Percentiles rank a stretch among this genome's conserved stretches.
These are phyloP conservation scores for Vitis rotundifolia DNA, from an alignment of 164 flowering plant species.

Conservation along the genomic window DNA sequence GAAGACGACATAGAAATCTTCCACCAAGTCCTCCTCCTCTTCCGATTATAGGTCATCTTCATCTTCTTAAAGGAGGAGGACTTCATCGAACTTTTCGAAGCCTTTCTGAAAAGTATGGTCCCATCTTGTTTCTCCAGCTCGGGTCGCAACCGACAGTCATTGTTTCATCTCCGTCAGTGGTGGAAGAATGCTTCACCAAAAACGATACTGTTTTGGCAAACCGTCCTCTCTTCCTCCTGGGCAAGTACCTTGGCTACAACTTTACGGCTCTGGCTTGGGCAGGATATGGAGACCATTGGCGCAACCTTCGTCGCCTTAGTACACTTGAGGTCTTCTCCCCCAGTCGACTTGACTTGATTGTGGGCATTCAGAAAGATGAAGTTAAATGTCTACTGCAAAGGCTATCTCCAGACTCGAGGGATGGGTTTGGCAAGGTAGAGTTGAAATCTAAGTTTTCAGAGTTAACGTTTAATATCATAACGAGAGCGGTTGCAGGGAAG, in stretches of 20 bases:
- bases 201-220: slow-evolving; percentile 55
- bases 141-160: slow-evolving; percentile 40
- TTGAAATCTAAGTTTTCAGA: slow-evolving; percentile 34
- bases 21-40: slow-evolving; percentile 46
- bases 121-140: slow-evolving; percentile 25
- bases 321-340: slow-evolving; percentile 44
- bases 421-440: slow-evolving; percentile 18
- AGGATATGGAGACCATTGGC: slow-evolving; percentile 55
- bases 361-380: slow-evolving; percentile 37
- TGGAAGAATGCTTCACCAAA: slow-evolving; percentile 47
- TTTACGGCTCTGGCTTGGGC: slow-evolving; percentile 28
- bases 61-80: slow-evolving; percentile 38
- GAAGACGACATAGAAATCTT: slow-evolving; percentile 9
- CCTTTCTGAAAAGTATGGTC: slow-evolving; percentile 29
- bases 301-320: slow-evolving; percentile 45
- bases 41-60: slow-evolving; percentile 53
- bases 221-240: slow-evolving; percentile 42
- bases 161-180: slow-evolving; percentile 49
- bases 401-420: not conserved
- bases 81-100: slow-evolving; percentile 33
- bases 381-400: slow-evolving; percentile 19
- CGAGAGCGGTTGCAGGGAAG: slow-evolving; percentile 58
- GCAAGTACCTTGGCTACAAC: slow-evolving; percentile 37
- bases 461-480: slow-evolving; percentile 41
- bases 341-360: slow-evolving; percentile 26